Evolutionary conservation across 148 eudicot species (phyloP), one percentile per base, ranked within the genome.

Genomic region (Diospyros kaki): DNA sequence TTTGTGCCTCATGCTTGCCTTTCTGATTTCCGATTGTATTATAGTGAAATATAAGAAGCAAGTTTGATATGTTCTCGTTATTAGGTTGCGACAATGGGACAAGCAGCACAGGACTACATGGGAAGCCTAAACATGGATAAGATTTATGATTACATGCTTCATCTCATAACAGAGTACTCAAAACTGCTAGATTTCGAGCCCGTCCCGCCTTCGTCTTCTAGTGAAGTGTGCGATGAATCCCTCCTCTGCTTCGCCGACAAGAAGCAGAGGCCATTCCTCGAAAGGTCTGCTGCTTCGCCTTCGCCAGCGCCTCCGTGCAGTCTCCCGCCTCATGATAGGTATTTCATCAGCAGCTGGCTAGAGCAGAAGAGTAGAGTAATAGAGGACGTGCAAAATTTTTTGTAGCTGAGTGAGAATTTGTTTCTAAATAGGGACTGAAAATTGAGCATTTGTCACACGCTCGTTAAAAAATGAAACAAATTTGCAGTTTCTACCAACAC

Each of bases 111-210:
- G 59, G 83, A 88, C 60, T 87, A 76, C 82, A 91, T 93, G 98
- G 92, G 76, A 67, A 78, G 81, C 39, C 45, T 93, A 72, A 91
- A 69, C 82, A 93, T 91, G 92, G 90, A 87, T 56, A 85, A 83
- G 1, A 81, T 93, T 10, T 93, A 93, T n/a, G 96, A 89, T 81
- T 93, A 93, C 86, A 91, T 93, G 97, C 90, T 67, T 76, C 96
- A 93, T 79, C 87, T 93, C 6, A 77, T 93, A 13, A 75, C 76
- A 1, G 93, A 91, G 79, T 93, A 93, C 71, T 83, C 98, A 4
- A 91, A 89, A 77, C 87, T 93, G 72, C 87, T 78, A 69, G 89
- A 88, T 71, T 93, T 88, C 80, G 74, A 72, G 80, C 94, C 94
- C 4, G 76, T 77, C 15, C 84, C 81, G 48, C 93, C 98, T 78